phyloP scores from a whole-genome alignment of 2,329 filamentous ascomycete genomes.

The Verticillium zaregamsianum region DNA sequence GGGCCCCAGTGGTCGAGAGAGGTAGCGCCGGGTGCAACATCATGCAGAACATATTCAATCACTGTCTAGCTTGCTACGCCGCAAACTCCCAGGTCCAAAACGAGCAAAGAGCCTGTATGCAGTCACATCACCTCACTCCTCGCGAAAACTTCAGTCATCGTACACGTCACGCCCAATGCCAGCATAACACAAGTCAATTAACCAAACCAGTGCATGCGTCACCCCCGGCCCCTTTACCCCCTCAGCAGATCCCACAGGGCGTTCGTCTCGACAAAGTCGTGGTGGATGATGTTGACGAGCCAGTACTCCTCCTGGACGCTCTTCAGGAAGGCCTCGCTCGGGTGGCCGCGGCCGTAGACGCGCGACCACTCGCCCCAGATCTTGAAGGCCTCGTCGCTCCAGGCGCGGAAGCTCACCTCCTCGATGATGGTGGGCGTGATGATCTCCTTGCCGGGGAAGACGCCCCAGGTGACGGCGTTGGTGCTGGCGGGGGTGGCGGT shows the following conservation, averaged over 20 bases:
- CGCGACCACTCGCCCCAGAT: constrained; percentile 94
- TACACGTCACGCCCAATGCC: too few relatives aligned
- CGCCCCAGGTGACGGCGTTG: constrained; percentile 96
- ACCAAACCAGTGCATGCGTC: too few relatives aligned
- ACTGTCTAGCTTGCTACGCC: too few relatives aligned
- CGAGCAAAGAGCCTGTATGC: too few relatives aligned
- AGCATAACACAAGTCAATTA: background rate
- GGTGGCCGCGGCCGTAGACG: constrained; percentile 73
- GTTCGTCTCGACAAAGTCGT: constrained; percentile 67
- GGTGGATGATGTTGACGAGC: constrained; percentile 88
- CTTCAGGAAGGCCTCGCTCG: constrained; percentile 68
- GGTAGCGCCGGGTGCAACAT: too few relatives aligned
- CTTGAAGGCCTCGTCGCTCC: constrained; percentile 92
- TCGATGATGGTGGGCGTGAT: constrained; percentile 96
- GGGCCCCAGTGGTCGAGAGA: too few relatives aligned
- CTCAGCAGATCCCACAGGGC: constrained; percentile 68
- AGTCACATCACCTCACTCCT: too few relatives aligned
- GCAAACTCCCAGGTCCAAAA: too few relatives aligned
- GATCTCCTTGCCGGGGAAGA: constrained; percentile 93
- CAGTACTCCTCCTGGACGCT: constrained; percentile 66
- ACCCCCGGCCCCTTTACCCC: constrained; percentile 7
- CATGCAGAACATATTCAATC: too few relatives aligned
- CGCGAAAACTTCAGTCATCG: too few relatives aligned
- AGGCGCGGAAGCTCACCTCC: constrained; percentile 87
- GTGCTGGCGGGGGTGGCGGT: constrained; percentile 50